A percentile compares a stretch with the other conserved stretches of the same genome.
These are phyloP conservation scores for Solanum hybrid DNA, from an alignment of 305 asterid genomes.

Conservation along the genomic window DNA sequence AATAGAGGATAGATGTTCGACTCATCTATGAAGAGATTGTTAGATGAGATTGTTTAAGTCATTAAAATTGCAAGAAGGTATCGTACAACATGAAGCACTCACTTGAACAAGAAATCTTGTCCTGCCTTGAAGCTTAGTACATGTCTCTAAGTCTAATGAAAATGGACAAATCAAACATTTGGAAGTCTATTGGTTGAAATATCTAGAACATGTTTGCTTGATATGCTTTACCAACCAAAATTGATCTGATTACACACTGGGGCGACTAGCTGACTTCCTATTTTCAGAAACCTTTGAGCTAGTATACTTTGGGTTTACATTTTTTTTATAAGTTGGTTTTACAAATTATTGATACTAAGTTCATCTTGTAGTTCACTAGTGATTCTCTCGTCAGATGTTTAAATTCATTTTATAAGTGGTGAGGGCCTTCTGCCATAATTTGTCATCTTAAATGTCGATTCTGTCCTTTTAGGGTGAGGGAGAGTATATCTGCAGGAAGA, in stretches of 20 bases:
- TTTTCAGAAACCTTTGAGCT: not conserved
- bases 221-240: not conserved
- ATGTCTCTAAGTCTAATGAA: not conserved
- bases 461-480: slow-evolving; percentile 55
- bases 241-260: not conserved
- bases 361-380: not conserved
- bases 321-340: not conserved
- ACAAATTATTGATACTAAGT: not conserved
- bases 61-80: not conserved
- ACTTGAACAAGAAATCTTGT: not conserved
- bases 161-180: not conserved
- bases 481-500: slow-evolving; percentile 83
- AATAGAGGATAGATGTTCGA: not conserved
- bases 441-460: not conserved
- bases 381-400: not conserved
- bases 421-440: not conserved
- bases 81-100: not conserved
- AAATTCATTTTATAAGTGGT: not conserved
- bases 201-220: not conserved
- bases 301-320: not conserved
- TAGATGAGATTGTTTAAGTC: not conserved
- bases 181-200: not conserved
- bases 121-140: not conserved
- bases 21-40: not conserved
- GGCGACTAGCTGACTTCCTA: not conserved